A percentile compares a stretch with the other conserved stretches of the same genome.
These are phyloP conservation scores for Coemansia sp. DNA, from an alignment of 371 early-diverging fungal species.

Conservation along the genomic window DNA sequence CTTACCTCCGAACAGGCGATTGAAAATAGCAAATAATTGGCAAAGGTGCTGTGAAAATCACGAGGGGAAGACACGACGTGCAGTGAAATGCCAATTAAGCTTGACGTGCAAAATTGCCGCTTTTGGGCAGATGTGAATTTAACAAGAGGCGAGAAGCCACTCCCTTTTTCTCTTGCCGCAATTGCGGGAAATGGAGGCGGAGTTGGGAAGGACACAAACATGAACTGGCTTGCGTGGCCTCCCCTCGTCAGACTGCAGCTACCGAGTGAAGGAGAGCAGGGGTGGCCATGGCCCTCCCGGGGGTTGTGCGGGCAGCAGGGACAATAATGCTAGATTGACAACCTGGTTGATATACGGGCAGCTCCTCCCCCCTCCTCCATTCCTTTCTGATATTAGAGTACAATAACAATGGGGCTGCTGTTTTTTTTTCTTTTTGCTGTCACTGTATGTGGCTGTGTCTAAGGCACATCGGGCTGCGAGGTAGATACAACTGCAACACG, in stretches of 20 bases:
- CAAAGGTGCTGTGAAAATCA: slow-evolving; percentile 1
- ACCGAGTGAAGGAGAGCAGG: not conserved
- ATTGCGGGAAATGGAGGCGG: not conserved
- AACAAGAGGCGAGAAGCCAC: not conserved
- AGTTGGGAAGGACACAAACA: not conserved
- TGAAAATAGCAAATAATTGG: too few species aligned
- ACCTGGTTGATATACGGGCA: slow-evolving; percentile 7
- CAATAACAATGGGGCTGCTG: slow-evolving; percentile 4
- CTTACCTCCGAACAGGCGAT: not conserved
- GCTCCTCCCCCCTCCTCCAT: not conserved
- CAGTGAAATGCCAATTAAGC: slow-evolving; percentile 2
- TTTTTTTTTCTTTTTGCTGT: slow-evolving; percentile 2
- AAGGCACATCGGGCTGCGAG: slow-evolving; percentile 2
- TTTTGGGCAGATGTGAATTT: not conserved
- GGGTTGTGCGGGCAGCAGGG: not conserved
- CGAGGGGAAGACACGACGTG: not conserved
- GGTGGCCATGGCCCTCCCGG: not conserved
- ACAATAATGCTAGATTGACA: slow-evolving; percentile 14
- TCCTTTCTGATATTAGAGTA: slow-evolving; percentile 16
- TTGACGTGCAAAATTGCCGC: slow-evolving; percentile 1
- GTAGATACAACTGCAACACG: slow-evolving; percentile 2
- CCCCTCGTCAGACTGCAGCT: not conserved
- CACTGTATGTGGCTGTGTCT: slow-evolving; percentile 4
- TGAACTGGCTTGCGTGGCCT: not conserved
- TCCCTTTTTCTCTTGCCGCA: not conserved